phyloP scores from a whole-genome alignment of 2,329 filamentous ascomycete genomes.

The Trichoderma oligosporum region DNA sequence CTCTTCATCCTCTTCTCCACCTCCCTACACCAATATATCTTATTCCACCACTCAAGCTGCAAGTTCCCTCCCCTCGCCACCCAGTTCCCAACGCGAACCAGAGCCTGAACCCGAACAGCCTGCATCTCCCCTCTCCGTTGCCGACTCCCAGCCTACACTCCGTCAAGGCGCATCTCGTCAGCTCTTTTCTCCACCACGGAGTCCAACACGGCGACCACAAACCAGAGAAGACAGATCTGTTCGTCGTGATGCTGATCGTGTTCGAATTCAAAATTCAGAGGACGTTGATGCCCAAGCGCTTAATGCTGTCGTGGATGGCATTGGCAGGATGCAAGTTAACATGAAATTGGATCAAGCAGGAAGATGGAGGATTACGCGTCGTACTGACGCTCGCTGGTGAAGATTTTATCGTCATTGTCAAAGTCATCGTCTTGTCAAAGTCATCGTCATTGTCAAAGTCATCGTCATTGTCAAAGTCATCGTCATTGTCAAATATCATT shows the following conservation, averaged over 20 bases:
- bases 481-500: too few species aligned
- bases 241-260: too few species aligned
- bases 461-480: too few species aligned
- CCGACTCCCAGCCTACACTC: constrained; percentile 19
- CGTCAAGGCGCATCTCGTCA: background rate
- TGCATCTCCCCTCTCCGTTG: background rate
- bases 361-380: constrained; percentile 39
- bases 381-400: constrained; percentile 23
- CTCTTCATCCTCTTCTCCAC: background rate
- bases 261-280: constrained; percentile 22
- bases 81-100: constrained; percentile 19
- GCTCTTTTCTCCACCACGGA: constrained; percentile 14
- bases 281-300: constrained; percentile 30
- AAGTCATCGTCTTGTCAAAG: too few species aligned
- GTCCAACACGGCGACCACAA: background rate
- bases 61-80: constrained; percentile 26
- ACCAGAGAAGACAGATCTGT: background rate
- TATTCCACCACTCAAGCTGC: background rate
- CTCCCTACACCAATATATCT: constrained; percentile 8
- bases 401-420: too few species aligned
- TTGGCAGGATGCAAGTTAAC: constrained; percentile 33
- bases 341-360: constrained; percentile 39
- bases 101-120: too few species aligned
- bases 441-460: too few species aligned
- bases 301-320: constrained; percentile 36